A percentile compares a stretch with the other conserved stretches of the same genome.
Conservation (phyloP, 2,329 filamentous ascomycete genomes). For the Periglandula ipomoeae region DNA sequence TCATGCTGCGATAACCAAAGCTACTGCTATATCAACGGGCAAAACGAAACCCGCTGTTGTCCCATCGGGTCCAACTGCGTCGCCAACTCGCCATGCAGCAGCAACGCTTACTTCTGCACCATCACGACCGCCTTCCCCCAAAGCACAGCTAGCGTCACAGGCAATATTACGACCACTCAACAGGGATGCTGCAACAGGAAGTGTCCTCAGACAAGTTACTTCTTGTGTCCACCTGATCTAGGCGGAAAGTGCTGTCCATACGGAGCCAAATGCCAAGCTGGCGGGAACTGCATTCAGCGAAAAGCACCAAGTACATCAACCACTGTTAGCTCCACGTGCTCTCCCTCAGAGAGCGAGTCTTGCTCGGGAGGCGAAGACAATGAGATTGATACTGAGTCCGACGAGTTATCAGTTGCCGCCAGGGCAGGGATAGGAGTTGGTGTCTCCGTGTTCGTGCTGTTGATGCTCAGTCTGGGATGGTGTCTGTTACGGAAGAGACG, state of each 20-base stretch:
- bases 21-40: conserved; percentile 36
- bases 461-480: conserved; percentile 37
- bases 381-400: conserved; percentile 25
- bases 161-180: conserved; percentile 10
- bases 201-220: conserved; percentile 32
- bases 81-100: conserved; percentile 25
- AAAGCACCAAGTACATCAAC: conserved; percentile 11
- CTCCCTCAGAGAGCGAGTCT: conserved; percentile 29
- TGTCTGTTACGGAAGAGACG: conserved; percentile 31
- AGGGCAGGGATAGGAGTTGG: conserved; percentile 50
- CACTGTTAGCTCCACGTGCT: conserved; percentile 14
- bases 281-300: conserved; percentile 26
- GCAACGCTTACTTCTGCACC: conserved; percentile 25
- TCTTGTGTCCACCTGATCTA: conserved; percentile 32
- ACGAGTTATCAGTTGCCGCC: conserved; percentile 36
- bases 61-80: conserved; percentile 32
- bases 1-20: conserved; percentile 33
- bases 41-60: conserved; percentile 29
- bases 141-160: conserved; percentile 16
- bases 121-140: conserved; percentile 16
- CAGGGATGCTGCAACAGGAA: conserved; percentile 30
- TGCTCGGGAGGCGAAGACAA: conserved; percentile 31
- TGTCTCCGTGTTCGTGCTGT: conserved; percentile 31
- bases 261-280: conserved; percentile 31
- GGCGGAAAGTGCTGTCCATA: conserved; percentile 43